Evolutionary conservation across 495 filamentous ascomycete species (phyloP).

Genomic region (Neurospora sp.): DNA sequence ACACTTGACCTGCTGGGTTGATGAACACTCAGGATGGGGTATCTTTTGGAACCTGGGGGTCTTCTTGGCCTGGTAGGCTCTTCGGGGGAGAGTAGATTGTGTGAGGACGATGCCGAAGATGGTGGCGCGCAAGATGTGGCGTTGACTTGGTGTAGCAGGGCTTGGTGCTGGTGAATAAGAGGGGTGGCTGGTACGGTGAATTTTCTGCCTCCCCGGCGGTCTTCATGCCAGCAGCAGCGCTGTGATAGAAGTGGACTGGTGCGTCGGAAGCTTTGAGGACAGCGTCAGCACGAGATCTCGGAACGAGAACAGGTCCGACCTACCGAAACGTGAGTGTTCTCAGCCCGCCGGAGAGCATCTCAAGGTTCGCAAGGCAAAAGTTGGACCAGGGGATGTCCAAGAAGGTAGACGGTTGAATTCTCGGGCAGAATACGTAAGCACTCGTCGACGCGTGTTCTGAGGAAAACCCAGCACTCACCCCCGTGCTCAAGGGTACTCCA

Average conservation of each 20-base stretch:
- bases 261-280: not conserved
- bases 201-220: not conserved
- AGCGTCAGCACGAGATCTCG: not conserved
- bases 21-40: too few species aligned
- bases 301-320: not conserved
- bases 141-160: not conserved
- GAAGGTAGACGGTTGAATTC: not conserved
- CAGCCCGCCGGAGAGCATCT: not conserved
- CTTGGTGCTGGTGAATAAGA: not conserved
- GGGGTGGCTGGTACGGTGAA: not conserved
- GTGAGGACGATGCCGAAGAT: not conserved
- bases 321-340: not conserved
- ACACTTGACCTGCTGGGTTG: not conserved
- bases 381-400: not conserved
- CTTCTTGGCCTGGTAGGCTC: not conserved
- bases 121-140: not conserved
- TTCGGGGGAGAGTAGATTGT: not conserved
- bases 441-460: not conserved
- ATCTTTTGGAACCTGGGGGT: not conserved
- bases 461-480: not conserved
- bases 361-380: not conserved
- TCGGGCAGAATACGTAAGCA: not conserved
- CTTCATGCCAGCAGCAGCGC: not conserved
- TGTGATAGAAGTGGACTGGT: not conserved
- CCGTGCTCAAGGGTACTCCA: not conserved